Base-by-base conservation (phyloP, 371 early-diverging fungal species). In the Coemansia sp. region DNA sequence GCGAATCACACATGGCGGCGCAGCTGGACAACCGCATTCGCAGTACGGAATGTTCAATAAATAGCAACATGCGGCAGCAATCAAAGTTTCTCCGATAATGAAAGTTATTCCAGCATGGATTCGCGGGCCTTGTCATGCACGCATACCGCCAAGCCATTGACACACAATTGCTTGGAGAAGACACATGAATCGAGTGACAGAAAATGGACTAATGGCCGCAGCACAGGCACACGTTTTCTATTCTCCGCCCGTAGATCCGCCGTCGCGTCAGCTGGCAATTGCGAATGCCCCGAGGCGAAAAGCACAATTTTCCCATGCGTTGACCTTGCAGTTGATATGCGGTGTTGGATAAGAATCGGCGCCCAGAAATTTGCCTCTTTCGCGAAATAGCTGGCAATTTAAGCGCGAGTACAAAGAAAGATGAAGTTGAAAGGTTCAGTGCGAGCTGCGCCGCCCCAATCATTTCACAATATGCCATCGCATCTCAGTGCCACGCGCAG, bases 81-180 rank as follows among this genome's bases (percentile, higher is more conserved):
- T 9, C 20, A 16, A 20, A 38, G 38, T 5, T 5, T n/a, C 16
- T 47, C 47, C n/a, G n/a, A 20, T 16, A 47, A n/a, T 9, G 20
- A 47, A 47, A 47, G 47, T 47, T 47, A 47, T 47, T 9, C 20
- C 20, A 20, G 47, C 47, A 47, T 47, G n/a, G 47, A 7, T 47
- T 47, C n/a, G 47, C 47, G 47, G 20, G n/a, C 8, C 20, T 9
- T 5, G 16, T 47, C 14, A 47, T 47, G 47, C 47, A 20, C 47
- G 20, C 26, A 20, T 47, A 16, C 20, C 16, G 14, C 16, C 47
- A 47, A 47, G 47, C 47, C 9, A 47, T 47, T 47, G 26, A 26
- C n/a, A 7, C 20, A 8, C 47, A 47, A 47, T 47, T 16, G 47
- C 47, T 16, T 47, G 47, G 20, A 20, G 20, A 9, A 16, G 20